Base-by-base conservation (phyloP, 2,329 filamentous ascomycete genomes). In the Cladophialophora yegresii region DNA sequence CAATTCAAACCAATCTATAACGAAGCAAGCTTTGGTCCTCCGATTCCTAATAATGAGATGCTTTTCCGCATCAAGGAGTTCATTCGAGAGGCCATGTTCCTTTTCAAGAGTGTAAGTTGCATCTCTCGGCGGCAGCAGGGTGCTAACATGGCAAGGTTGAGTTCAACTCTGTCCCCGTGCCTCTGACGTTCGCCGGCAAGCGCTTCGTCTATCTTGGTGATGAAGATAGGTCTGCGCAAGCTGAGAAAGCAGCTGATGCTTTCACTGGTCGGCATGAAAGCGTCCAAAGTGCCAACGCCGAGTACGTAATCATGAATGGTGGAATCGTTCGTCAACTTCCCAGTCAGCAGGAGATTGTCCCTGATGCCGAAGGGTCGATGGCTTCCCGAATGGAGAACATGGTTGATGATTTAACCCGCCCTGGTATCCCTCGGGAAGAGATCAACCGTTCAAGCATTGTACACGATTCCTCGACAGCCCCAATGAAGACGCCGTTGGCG, bases 11-110 rank as follows among this genome's bases (percentile, higher is more conserved):
- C 86, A 5, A 8, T 33, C 2, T 51, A 66, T 26, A 58, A 30
- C 23, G 66, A 66, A 16, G 28, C 49, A 28, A 23, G 10, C n/a
- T 64, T 63, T 55, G 66, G 64, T n/a, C 51, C 62, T 33, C 61
- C 58, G 8, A 54, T 50, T 63, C 80, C 82, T 0, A 85, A 87
- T 61, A 79, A 85, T 36, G 88, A 90, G 74, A 88, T 88, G 84
- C 79, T 88, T n/a, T 84, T 85, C 72, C 82, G 88, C 47, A 81
- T 89, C 60, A 82, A 84, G 61, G 85, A 87, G 65, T 80, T 90
- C 33, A 77, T 89, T 7, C 81, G 85, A 54, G 85, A 87, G 73
- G 87, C 85, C 2, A 76, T 88, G 43, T 77, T 83, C 59, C 75
- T 89, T 30, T 83, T 84, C n/a, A 77, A 82, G 61, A 79, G 81